These are phyloP conservation scores for Penicillium freii DNA, from an alignment of 2,329 filamentous ascomycete species.

Conservation along the genomic window DNA sequence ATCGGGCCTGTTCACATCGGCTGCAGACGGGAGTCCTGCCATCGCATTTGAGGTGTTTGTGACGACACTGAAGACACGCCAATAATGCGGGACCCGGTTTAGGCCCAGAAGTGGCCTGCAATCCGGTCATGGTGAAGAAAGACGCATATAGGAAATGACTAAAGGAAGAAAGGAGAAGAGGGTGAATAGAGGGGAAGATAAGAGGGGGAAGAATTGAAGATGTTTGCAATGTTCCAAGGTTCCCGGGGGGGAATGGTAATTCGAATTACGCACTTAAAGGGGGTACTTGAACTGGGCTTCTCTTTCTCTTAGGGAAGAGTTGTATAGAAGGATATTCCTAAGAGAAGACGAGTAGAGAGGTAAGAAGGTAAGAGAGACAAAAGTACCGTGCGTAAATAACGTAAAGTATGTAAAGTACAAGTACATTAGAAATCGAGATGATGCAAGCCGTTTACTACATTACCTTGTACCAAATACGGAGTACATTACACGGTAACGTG, in stretches of 20 bases:
- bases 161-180: background rate
- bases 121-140: conserved; percentile 27
- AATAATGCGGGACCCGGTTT: conserved; percentile 39
- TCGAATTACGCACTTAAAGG: background rate
- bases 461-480: too few species aligned
- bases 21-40: conserved; percentile 64
- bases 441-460: too few species aligned
- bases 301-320: background rate
- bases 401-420: too few species aligned
- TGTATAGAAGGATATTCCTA: background rate
- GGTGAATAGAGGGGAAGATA: background rate
- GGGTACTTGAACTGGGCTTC: background rate
- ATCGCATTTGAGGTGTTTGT: conserved; percentile 74
- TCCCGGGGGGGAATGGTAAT: background rate
- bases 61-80: conserved; percentile 51
- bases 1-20: conserved; percentile 60
- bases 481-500: background rate
- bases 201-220: background rate
- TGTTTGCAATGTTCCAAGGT: background rate
- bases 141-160: conserved; percentile 6
- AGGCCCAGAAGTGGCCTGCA: conserved; percentile 25
- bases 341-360: too few species aligned
- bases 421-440: too few species aligned
- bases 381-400: too few species aligned
- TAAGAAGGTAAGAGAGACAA: too few species aligned